phyloP scores from a whole-genome alignment of 2,329 filamentous ascomycete species.

The Fonsecaea nubica region DNA sequence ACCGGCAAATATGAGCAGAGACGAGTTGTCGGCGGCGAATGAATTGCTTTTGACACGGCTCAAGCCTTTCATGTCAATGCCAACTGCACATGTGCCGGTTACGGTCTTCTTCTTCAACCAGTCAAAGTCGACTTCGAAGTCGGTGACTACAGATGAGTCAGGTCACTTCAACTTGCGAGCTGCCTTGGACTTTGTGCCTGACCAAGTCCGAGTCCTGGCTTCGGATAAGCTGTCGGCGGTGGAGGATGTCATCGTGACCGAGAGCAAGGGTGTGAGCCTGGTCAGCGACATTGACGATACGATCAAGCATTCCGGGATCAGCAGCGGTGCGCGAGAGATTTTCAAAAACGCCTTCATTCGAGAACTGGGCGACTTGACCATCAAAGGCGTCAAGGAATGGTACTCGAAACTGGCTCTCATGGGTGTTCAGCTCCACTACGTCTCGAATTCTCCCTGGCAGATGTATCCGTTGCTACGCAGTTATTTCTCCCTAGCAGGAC shows the following conservation, averaged over 20 bases:
- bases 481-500: slow-evolving; percentile 79
- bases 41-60: slow-evolving; percentile 85
- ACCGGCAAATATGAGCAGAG: slow-evolving; percentile 70
- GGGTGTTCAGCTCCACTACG: slow-evolving; percentile 91
- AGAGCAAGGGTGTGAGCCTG: slow-evolving; percentile 80
- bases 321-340: slow-evolving; percentile 85
- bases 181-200: slow-evolving; percentile 86
- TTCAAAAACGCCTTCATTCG: slow-evolving; percentile 95
- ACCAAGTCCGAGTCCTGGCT: slow-evolving; percentile 83
- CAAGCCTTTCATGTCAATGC: slow-evolving; percentile 86
- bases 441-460: slow-evolving; percentile 99
- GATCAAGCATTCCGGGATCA: slow-evolving; percentile 92
- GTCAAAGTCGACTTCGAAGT: slow-evolving; percentile 78
- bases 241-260: slow-evolving; percentile 77
- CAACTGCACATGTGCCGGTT: slow-evolving; percentile 76
- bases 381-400: slow-evolving; percentile 90
- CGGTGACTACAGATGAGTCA: slow-evolving; percentile 81
- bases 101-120: slow-evolving; percentile 97
- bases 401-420: slow-evolving; percentile 77
- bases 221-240: slow-evolving; percentile 83
- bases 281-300: slow-evolving; percentile 99
- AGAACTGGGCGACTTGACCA: slow-evolving; percentile 78
- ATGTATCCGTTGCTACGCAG: slow-evolving; percentile 86
- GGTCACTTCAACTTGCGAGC: slow-evolving; percentile 86
- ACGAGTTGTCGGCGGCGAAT: slow-evolving; percentile 81